A percentile compares a stretch with the other conserved stretches of the same genome.
Evolutionary conservation across 768 basidiomycete species (phyloP).

Genomic region (Thelephora ganbajun): DNA sequence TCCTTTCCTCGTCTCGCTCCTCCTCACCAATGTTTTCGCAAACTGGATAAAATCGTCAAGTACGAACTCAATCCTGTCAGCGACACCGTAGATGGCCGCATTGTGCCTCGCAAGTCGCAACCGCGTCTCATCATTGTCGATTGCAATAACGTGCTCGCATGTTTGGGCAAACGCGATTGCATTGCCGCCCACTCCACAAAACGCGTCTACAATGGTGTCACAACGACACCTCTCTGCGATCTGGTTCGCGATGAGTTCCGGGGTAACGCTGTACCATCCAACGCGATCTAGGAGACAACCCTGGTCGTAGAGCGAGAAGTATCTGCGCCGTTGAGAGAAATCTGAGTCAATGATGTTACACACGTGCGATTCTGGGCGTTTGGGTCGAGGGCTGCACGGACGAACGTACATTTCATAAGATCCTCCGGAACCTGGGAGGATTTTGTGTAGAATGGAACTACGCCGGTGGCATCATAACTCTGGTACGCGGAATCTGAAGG

Average conservation of each 20-base stretch:
- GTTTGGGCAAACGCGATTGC: slow-evolving; percentile 94
- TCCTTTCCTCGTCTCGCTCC: slow-evolving; percentile 5
- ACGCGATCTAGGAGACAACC: slow-evolving; percentile 87
- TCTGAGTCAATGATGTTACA: slow-evolving; percentile 33
- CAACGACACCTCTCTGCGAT: slow-evolving; percentile 89
- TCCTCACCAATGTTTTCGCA: slow-evolving; percentile 33
- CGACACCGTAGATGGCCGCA: slow-evolving; percentile 86
- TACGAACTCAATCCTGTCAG: slow-evolving; percentile 90
- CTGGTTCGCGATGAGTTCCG: slow-evolving; percentile 81
- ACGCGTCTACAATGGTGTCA: slow-evolving; percentile 78
- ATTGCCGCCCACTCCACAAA: slow-evolving; percentile 97
- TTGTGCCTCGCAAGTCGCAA: slow-evolving; percentile 89
- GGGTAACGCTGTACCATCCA: slow-evolving; percentile 98
- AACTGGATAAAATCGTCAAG: slow-evolving; percentile 77
- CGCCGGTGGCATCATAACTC: slow-evolving; percentile 53
- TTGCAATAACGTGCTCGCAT: slow-evolving; percentile 88
- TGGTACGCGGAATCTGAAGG: slow-evolving; percentile 16
- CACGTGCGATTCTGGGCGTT: not conserved
- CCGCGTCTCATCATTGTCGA: slow-evolving; percentile 77
- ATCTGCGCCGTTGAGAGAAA: slow-evolving; percentile 71
- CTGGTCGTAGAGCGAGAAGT: slow-evolving; percentile 65
- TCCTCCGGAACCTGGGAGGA: slow-evolving; percentile 59
- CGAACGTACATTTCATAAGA: slow-evolving; percentile 66
- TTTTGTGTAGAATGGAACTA: slow-evolving; percentile 59
- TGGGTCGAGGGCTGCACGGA: not conserved